Evolutionary conservation across 192 early-diverging fungal species (phyloP).

Genomic region (Coemansia reversa): DNA sequence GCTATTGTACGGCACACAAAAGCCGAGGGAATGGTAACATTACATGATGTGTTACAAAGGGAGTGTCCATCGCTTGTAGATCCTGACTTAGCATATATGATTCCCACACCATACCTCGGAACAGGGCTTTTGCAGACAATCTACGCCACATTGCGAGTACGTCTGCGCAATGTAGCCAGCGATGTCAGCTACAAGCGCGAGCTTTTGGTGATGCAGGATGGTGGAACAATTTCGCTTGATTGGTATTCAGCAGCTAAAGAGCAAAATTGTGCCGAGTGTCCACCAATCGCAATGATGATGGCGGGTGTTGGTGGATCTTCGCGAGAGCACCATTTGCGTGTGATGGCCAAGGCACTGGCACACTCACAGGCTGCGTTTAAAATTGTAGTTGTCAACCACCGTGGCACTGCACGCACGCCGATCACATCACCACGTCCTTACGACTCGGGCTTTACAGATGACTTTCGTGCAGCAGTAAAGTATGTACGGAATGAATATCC

Average conservation of each 20-base stretch:
- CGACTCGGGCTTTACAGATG: slow-evolving; percentile 75
- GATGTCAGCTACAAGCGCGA: slow-evolving; percentile 48
- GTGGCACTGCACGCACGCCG: slow-evolving; percentile 81
- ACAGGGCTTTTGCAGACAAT: slow-evolving; percentile 79
- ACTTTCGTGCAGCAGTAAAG: slow-evolving; percentile 44
- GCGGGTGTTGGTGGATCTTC: slow-evolving; percentile 92
- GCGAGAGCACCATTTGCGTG: slow-evolving; percentile 84
- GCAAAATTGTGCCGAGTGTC: slow-evolving; percentile 34
- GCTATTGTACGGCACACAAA: slow-evolving; percentile 33
- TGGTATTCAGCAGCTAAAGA: slow-evolving; percentile 61
- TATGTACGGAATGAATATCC: slow-evolving; percentile 51
- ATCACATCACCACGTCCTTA: slow-evolving; percentile 77
- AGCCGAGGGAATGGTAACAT: slow-evolving; percentile 25
- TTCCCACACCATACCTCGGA: slow-evolving; percentile 71
- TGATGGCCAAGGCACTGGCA: slow-evolving; percentile 63
- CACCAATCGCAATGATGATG: slow-evolving; percentile 72
- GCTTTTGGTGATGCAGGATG: slow-evolving; percentile 65
- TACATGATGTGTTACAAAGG: slow-evolving; percentile 29
- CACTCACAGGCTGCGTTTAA: slow-evolving; percentile 53
- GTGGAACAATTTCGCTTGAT: slow-evolving; percentile 83
- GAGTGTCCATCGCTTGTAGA: slow-evolving; percentile 64
- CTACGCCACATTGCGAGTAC: slow-evolving; percentile 44
- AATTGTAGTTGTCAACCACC: slow-evolving; percentile 79
- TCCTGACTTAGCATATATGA: slow-evolving; percentile 54
- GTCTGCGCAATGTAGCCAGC: slow-evolving; percentile 30